These are phyloP conservation scores for Jaenimonas drosophilae DNA, from an alignment of 208 protist species.

Conservation along the genomic window DNA sequence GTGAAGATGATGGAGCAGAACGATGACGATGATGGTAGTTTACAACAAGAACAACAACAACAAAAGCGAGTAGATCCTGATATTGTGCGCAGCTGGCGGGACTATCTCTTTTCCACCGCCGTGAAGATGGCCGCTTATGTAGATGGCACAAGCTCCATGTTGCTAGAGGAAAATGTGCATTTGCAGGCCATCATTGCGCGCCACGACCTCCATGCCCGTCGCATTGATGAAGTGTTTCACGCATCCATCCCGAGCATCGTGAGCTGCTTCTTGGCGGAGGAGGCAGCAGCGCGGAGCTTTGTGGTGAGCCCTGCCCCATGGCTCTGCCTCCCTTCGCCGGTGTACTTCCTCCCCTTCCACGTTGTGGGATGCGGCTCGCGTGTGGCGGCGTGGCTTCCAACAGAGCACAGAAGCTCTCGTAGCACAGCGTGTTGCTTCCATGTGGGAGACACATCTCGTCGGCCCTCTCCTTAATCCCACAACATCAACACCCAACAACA, in stretches of 20 bases:
- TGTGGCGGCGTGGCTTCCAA: too few relatives aligned
- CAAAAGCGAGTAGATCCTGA: too few relatives aligned
- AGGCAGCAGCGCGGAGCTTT: too few relatives aligned
- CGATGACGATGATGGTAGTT: not conserved
- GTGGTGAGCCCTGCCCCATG: too few relatives aligned
- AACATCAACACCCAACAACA: not conserved
- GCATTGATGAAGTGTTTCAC: constrained; percentile 15
- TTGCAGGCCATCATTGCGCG: constrained; percentile 24
- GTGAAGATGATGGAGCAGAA: not conserved
- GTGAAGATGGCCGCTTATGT: constrained; percentile 52
- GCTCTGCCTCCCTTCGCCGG: too few relatives aligned
- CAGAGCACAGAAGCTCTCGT: too few relatives aligned
- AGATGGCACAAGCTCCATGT: constrained; percentile 21
- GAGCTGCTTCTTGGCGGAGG: constrained; percentile 44
- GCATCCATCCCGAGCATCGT: constrained; percentile 45
- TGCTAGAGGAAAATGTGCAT: constrained; percentile 54
- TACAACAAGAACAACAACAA: too few relatives aligned
- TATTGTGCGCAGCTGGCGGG: constrained; percentile 6
- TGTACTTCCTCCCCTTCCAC: too few relatives aligned
- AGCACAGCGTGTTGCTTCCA: too few relatives aligned
- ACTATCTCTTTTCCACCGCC: constrained; percentile 50
- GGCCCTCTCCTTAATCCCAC: too few relatives aligned
- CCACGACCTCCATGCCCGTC: constrained; percentile 10
- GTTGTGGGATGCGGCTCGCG: too few relatives aligned
- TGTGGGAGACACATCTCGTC: too few relatives aligned